These are phyloP conservation scores for Epichloe glyceriae DNA, from an alignment of 2,329 filamentous ascomycete genomes.

Conservation along the genomic window DNA sequence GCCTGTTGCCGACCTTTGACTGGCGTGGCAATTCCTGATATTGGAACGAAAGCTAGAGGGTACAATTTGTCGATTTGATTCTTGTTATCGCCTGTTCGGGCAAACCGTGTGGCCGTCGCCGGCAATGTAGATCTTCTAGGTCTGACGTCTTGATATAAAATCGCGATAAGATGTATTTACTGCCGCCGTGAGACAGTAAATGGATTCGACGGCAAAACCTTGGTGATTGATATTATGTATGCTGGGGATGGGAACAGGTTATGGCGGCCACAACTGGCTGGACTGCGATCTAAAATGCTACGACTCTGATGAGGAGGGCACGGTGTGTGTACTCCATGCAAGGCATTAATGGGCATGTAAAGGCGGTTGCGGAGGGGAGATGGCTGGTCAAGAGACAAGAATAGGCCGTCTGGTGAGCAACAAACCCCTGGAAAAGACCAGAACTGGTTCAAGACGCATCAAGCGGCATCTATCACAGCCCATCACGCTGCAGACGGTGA, in stretches of 20 bases:
- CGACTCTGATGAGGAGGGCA: background rate
- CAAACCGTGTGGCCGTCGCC: slow-evolving; percentile 22
- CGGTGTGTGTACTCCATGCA: background rate
- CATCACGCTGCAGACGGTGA: slow-evolving; percentile 1
- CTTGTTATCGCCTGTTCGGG: background rate
- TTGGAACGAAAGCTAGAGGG: no score
- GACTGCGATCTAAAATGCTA: background rate
- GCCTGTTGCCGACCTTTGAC: background rate
- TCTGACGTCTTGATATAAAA: background rate
- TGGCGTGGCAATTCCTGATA: background rate
- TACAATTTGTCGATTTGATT: background rate
- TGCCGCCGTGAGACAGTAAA: slow-evolving; percentile 14
- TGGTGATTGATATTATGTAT: slow-evolving; percentile 33
- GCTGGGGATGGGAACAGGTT: background rate
- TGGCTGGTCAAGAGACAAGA: background rate
- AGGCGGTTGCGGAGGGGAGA: background rate
- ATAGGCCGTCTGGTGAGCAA: slow-evolving; percentile 2
- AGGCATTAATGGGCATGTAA: background rate
- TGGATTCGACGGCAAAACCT: slow-evolving; percentile 5
- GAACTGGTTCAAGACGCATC: slow-evolving; percentile 1
- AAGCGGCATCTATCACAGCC: slow-evolving; percentile 1
- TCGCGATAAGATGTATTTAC: background rate
- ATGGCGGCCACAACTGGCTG: background rate
- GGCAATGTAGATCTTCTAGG: slow-evolving; percentile 17
- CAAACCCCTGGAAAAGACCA: background rate